Evolutionary conservation across 176 grass and related monocot species (phyloP).

Genomic region (Tillandsia leiboldiana): DNA sequence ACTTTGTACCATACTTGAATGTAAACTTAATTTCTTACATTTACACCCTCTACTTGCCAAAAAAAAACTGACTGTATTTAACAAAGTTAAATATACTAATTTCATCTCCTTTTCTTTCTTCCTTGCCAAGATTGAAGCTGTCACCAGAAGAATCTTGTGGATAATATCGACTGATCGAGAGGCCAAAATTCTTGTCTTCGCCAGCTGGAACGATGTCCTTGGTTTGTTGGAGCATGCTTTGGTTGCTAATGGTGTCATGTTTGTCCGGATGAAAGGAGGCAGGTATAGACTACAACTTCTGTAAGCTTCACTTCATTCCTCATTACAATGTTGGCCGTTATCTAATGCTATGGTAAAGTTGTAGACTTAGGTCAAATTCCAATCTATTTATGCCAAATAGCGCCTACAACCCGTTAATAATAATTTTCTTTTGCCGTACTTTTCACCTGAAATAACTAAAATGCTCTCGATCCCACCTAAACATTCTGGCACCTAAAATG

Average conservation of each 20-base stretch:
- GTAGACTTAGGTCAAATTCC: too few species aligned
- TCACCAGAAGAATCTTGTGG: constrained; percentile 84
- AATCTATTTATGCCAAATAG: too few species aligned
- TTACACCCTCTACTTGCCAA: neutral
- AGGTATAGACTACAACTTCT: constrained; percentile 38
- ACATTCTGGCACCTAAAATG: too few species aligned
- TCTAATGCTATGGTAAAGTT: constrained; percentile 7
- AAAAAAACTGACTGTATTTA: too few species aligned
- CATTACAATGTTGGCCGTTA: too few species aligned
- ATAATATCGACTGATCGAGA: constrained; percentile 50
- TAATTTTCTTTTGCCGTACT: too few species aligned
- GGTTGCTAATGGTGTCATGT: constrained; percentile 55
- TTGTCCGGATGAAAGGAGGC: constrained; percentile 95
- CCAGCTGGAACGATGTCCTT: constrained; percentile 95
- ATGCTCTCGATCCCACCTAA: too few species aligned
- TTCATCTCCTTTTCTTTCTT: constrained; percentile 1
- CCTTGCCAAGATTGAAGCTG: constrained; percentile 66
- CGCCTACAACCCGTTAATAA: too few species aligned
- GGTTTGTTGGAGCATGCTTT: constrained; percentile 85
- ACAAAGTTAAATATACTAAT: too few species aligned
- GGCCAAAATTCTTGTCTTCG: constrained; percentile 87
- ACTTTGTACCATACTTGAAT: too few species aligned
- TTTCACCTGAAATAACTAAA: too few species aligned
- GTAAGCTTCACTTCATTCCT: neutral
- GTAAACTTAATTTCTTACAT: too few species aligned